Base-by-base conservation (phyloP, 2,329 filamentous ascomycete genomes). In the Ophiostoma novo-ulmi region DNA sequence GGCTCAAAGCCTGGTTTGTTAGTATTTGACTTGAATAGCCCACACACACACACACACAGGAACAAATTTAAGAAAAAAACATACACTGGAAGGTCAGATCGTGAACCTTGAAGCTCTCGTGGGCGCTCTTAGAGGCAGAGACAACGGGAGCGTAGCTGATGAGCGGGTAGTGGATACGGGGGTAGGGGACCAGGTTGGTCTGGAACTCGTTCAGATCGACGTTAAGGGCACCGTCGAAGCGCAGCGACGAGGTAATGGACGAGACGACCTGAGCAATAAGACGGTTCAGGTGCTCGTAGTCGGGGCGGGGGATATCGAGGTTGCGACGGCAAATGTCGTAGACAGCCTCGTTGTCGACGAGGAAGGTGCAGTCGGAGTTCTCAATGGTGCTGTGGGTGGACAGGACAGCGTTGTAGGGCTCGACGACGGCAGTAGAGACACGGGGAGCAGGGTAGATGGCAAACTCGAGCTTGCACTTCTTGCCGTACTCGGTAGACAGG, bases 21-120 rank as follows among this genome's bases (percentile, higher is more conserved):
- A 71, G 70, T 7, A 26, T 31, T 31, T 31, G n/a, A 35, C 3
- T 35, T 67, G 52, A 20, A 65, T 58, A 55, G 14, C 14, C 63
- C 22, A 48, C 10, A 55, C 17, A 7, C n/a, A 20, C 10, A 55
- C 17, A 7, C n/a, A 20, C 2, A 7, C 5, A 38, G 17, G 13
- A 38, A 68, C 2, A 13, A 7, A 58, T 14, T n/a, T 35, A 39
- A 17, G 52, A 17, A 41, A 65, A 69, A 38, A 38, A 82, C 86
- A 78, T 83, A 91, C 89, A 91, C 80, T 91, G 88, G 82, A 90
- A 88, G 78, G 89, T 91, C 74, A 91, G 81, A 75, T 95, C 92
- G 73, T 88, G 86, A 70, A 93, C 89, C 85, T 92, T 93, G 88
- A 94, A 94, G 84, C 90, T 92, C 84, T 95, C 92, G 78, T 95